Evolutionary conservation across 805 yeast species (phyloP).

Genomic region (Schwanniomyces yamadae): DNA sequence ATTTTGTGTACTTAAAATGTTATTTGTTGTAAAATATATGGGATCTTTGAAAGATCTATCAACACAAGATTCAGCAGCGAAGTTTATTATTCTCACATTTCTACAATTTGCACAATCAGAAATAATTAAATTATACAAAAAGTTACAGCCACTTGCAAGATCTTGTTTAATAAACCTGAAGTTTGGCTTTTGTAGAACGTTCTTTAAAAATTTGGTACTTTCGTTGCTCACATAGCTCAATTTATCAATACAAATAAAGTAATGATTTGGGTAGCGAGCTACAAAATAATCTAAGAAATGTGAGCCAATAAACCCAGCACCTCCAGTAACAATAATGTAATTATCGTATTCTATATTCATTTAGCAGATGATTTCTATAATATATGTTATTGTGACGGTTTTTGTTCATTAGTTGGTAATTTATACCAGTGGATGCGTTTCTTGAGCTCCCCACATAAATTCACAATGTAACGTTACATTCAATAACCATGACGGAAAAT

Average conservation of each 20-base stretch:
- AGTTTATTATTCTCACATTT: conserved; percentile 36
- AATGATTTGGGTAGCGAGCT: conserved; percentile 22
- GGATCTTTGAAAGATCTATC: conserved; percentile 51
- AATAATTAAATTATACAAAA: conserved; percentile 17
- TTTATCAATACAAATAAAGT: conserved; percentile 46
- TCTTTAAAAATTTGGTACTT: conserved; percentile 21
- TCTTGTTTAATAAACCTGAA: conserved; percentile 30
- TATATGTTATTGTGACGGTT: no score
- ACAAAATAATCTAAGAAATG: conserved; percentile 42
- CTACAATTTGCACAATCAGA: background rate
- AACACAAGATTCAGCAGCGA: conserved; percentile 58
- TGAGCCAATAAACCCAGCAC: conserved; percentile 58
- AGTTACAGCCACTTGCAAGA: conserved; percentile 5
- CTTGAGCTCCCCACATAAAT: background rate
- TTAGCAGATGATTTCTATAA: no score
- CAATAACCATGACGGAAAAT: no score
- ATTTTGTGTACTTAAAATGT: conserved; percentile 47
- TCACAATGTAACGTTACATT: conserved; percentile 9
- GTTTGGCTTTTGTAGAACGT: conserved; percentile 13
- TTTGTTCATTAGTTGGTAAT: no score
- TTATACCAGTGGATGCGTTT: no score
- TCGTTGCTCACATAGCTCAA: conserved; percentile 44
- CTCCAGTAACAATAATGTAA: conserved; percentile 49
- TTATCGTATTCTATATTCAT: no score
- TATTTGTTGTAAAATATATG: conserved; percentile 41